phyloP scores from a whole-genome alignment of 179 eudicot genomes.

The Beta lomatogona region DNA sequence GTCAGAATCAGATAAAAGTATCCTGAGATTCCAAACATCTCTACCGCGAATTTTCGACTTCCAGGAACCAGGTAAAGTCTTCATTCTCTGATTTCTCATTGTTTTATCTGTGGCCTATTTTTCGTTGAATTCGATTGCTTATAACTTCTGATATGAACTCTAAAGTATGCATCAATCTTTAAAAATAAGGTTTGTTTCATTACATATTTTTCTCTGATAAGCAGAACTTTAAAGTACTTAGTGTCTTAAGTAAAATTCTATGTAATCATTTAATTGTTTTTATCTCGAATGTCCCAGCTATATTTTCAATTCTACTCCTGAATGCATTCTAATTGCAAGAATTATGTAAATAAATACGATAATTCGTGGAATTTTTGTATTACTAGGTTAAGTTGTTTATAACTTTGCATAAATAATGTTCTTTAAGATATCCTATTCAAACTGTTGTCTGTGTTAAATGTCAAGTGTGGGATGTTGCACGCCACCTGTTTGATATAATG shows the following conservation, averaged over 20 bases:
- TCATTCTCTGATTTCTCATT: not conserved
- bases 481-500: slow-evolving; percentile 4
- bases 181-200: not conserved
- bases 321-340: too few relatives aligned
- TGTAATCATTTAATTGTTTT: too few relatives aligned
- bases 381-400: not conserved
- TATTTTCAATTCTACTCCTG: too few relatives aligned
- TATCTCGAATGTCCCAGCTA: too few relatives aligned
- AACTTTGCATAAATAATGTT: not conserved
- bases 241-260: too few relatives aligned
- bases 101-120: not conserved
- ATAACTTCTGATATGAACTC: not conserved
- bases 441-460: not conserved
- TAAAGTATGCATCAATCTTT: not conserved
- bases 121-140: not conserved
- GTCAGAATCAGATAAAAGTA: too few relatives aligned
- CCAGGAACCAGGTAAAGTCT: too few relatives aligned
- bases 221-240: too few relatives aligned
- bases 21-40: too few relatives aligned
- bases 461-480: not conserved
- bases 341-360: not conserved
- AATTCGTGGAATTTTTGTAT: not conserved
- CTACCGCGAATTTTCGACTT: too few relatives aligned
- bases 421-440: too few relatives aligned
- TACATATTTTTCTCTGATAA: too few relatives aligned